Conservation (phyloP, 2,329 filamentous ascomycete species). For the Amauroascus niger region DNA sequence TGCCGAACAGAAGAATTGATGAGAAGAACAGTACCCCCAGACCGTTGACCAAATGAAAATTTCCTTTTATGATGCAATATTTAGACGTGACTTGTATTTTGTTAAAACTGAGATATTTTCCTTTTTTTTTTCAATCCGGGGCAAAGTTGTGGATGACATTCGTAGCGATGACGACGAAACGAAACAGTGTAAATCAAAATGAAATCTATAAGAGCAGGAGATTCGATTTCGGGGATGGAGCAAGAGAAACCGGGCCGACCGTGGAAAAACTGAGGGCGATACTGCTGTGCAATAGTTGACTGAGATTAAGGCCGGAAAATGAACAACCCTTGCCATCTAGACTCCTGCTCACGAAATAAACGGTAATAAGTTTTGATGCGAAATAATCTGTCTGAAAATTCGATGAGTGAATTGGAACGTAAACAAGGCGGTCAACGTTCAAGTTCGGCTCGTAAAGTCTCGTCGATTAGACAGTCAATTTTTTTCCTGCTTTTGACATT, state of each 20-base stretch:
- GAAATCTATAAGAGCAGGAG: constrained; percentile 4
- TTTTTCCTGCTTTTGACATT: constrained; percentile 50
- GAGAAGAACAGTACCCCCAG: not conserved
- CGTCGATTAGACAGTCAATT: constrained; percentile 45
- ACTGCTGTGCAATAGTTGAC: not conserved
- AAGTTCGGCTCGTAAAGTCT: constrained; percentile 44
- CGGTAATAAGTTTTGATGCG: too few relatives aligned
- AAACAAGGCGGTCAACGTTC: constrained; percentile 31
- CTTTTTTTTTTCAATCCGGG: not conserved
- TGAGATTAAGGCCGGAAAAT: not conserved
- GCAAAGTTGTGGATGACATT: not conserved
- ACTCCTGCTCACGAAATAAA: not conserved
- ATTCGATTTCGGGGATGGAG: not conserved
- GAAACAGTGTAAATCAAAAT: not conserved
- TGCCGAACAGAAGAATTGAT: constrained; percentile 1
- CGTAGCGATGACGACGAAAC: constrained; percentile 1
- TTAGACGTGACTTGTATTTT: not conserved
- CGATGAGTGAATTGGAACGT: not conserved
- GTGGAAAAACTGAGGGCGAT: not conserved
- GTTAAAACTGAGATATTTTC: not conserved
- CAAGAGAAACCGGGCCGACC: not conserved
- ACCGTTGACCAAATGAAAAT: not conserved
- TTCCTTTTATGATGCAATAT: constrained; percentile 11
- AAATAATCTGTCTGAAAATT: not conserved
- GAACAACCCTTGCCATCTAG: not conserved